Percentiles rank a stretch among this genome's conserved stretches.
phyloP scores from a whole-genome alignment of 2,329 filamentous ascomycete species.

The Cercospora zeae-maydis region DNA sequence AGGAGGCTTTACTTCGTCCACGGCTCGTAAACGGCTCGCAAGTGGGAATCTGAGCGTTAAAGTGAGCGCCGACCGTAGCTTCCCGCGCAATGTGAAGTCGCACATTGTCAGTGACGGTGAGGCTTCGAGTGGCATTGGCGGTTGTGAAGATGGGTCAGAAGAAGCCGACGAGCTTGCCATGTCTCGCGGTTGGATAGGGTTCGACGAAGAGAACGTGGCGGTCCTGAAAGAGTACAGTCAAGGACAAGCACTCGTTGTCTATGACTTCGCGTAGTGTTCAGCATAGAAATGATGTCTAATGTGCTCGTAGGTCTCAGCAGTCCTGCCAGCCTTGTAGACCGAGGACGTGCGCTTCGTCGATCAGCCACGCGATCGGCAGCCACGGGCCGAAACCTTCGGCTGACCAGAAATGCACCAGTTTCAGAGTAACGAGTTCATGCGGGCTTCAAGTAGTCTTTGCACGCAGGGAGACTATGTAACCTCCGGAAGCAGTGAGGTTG shows the following conservation, averaged over 20 bases:
- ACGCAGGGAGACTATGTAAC: background rate
- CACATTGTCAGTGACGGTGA: slow-evolving; percentile 24
- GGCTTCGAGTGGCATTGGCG: background rate
- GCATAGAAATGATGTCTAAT: background rate
- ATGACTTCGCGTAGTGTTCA: slow-evolving; percentile 69
- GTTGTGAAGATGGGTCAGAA: background rate
- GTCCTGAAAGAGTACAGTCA: slow-evolving; percentile 68
- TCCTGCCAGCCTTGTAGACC: background rate
- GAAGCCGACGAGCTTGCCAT: slow-evolving; percentile 37
- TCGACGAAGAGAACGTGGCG: slow-evolving; percentile 90
- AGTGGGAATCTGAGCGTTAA: slow-evolving; percentile 53
- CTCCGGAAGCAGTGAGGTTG: background rate
- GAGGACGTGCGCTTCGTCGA: background rate
- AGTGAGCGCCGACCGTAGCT: slow-evolving; percentile 37
- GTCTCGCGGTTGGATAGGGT: slow-evolving; percentile 68
- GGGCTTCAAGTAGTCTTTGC: background rate
- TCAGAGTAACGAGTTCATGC: slow-evolving; percentile 1
- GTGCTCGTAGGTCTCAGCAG: background rate
- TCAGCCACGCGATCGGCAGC: slow-evolving; percentile 1
- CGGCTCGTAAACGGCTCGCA: slow-evolving; percentile 42
- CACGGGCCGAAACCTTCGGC: slow-evolving; percentile 1
- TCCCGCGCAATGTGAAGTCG: background rate
- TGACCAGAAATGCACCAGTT: slow-evolving; percentile 2
- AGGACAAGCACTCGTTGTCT: slow-evolving; percentile 74
- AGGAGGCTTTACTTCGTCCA: slow-evolving; percentile 55